Conservation (phyloP, 176 grass and related monocot genomes). For the Avena insularis region DNA sequence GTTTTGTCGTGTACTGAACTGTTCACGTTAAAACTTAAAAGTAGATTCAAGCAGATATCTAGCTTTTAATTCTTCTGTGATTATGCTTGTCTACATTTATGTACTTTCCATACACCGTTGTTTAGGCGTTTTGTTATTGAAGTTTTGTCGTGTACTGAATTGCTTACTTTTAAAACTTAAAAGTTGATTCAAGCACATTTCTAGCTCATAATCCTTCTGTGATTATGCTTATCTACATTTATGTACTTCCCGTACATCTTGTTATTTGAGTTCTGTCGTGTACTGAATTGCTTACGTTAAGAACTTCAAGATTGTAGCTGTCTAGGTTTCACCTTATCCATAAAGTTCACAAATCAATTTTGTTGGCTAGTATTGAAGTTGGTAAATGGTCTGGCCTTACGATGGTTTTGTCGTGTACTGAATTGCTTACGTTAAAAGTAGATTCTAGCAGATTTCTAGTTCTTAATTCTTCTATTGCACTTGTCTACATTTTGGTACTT, state of each 20-base stretch:
- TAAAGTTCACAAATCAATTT: not conserved
- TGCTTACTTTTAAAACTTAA: slow-evolving; percentile 9
- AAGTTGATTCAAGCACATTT: not conserved
- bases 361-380: not conserved
- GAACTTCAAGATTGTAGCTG: not conserved
- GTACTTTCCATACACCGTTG: not conserved
- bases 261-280: slow-evolving; percentile 5
- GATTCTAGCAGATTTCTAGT: not conserved
- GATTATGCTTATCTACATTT: slow-evolving; percentile 1
- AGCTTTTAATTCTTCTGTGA: not conserved
- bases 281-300: slow-evolving; percentile 11
- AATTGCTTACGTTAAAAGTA: slow-evolving; percentile 14
- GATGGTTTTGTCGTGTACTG: slow-evolving; percentile 8
- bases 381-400: not conserved
- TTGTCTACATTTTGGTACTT: not conserved
- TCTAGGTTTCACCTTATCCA: slow-evolving; percentile 23
- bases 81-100: slow-evolving; percentile 4
- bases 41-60: not conserved
- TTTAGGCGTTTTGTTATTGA: not conserved
- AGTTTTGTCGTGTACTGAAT: slow-evolving; percentile 14
- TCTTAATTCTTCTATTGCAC: not conserved
- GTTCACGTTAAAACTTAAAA: not conserved
- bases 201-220: not conserved
- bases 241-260: not conserved
- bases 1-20: slow-evolving; percentile 31